Evolutionary conservation across 2,329 filamentous ascomycete genomes (phyloP).

Genomic region (Scedosporium aurantiacum): DNA sequence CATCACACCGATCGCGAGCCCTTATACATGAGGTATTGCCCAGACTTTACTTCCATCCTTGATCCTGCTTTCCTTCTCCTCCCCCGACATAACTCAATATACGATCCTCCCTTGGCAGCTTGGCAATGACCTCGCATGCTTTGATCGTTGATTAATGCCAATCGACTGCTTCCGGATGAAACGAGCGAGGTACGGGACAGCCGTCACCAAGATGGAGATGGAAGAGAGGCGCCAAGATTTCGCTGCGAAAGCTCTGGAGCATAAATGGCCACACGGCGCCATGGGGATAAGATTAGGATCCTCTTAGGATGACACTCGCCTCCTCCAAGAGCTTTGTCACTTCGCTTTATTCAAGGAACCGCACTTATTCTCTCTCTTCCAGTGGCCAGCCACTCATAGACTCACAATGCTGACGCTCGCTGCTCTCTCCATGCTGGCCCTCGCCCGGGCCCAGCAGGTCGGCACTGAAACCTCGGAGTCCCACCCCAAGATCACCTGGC

Average conservation of each 20-base stretch:
- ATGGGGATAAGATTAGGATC: neutral
- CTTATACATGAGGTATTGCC: neutral
- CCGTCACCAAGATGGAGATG: neutral
- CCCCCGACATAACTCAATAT: neutral
- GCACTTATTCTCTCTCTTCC: neutral
- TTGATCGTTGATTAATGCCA: neutral
- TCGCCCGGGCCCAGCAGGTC: conserved; percentile 28
- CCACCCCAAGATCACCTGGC: conserved; percentile 30
- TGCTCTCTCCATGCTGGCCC: conserved; percentile 18
- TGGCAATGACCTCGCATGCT: neutral
- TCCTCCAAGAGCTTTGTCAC: neutral
- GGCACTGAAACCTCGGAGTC: conserved; percentile 25
- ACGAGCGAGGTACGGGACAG: neutral
- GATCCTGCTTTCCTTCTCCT: neutral
- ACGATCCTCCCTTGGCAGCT: neutral
- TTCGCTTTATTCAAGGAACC: neutral
- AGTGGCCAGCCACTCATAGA: neutral
- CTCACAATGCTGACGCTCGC: neutral
- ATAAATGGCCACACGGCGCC: neutral
- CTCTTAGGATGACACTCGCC: neutral
- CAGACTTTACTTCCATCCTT: neutral
- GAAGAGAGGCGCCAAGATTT: neutral
- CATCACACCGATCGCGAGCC: neutral
- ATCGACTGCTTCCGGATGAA: neutral
- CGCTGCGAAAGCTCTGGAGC: neutral